Percentiles rank a stretch among this genome's conserved stretches.
These are phyloP conservation scores for Phoma herbarum DNA, from an alignment of 2,329 filamentous ascomycete species.

Conservation along the genomic window DNA sequence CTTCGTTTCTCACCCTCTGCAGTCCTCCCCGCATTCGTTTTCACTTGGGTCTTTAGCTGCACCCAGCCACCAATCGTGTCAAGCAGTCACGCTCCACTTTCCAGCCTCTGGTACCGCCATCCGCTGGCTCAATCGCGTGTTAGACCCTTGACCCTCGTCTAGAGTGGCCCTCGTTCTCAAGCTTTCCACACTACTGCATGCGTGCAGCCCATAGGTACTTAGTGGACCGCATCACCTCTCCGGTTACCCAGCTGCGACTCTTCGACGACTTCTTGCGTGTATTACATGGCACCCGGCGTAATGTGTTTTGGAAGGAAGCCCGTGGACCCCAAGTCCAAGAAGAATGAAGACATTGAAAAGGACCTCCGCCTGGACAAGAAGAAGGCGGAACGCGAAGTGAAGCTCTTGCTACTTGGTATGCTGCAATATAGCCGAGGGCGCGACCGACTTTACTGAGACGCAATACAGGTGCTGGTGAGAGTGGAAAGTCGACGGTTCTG, in stretches of 20 bases:
- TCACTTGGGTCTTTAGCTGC: constrained; percentile 7
- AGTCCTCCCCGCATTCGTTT: constrained; percentile 15
- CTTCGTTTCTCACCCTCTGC: constrained; percentile 8
- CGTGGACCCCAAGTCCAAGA: constrained; percentile 57
- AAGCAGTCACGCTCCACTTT: constrained; percentile 18
- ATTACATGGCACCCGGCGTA: constrained; percentile 52
- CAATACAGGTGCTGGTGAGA: constrained; percentile 86
- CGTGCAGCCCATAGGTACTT: constrained; percentile 14
- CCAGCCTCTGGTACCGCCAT: constrained; percentile 22
- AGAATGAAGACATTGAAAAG: constrained; percentile 81
- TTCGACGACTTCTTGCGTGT: constrained; percentile 4
- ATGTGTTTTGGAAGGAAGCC: constrained; percentile 63
- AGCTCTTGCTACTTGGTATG: constrained; percentile 90
- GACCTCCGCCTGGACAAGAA: constrained; percentile 88
- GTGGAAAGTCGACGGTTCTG: constrained; percentile 93
- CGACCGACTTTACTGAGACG: constrained; percentile 33
- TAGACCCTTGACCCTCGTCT: constrained; percentile 12
- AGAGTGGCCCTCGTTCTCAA: constrained; percentile 8
- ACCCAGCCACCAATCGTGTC: constrained; percentile 13
- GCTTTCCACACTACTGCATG: constrained; percentile 18
- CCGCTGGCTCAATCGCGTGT: constrained; percentile 13
- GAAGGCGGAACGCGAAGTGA: constrained; percentile 84
- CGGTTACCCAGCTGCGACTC: constrained; percentile 12
- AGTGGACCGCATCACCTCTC: constrained; percentile 19
- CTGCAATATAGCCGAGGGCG: constrained; percentile 24